Evolutionary conservation across 495 filamentous ascomycete genomes (phyloP).

Genomic region (Polyplosphaeria fusca): DNA sequence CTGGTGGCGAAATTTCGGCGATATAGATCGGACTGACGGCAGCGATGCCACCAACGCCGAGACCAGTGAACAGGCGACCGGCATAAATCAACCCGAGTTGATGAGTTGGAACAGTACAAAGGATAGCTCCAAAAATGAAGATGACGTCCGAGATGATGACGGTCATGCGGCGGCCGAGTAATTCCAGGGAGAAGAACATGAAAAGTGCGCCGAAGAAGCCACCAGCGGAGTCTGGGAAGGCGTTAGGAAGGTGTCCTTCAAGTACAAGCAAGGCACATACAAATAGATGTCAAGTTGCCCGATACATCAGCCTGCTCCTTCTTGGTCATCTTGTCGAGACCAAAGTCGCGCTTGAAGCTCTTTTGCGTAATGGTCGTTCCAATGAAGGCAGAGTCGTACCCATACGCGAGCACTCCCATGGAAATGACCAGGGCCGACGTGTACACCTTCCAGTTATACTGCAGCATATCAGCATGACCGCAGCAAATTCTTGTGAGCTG

Average conservation of each 20-base stretch:
- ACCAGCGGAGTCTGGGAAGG: slow-evolving; percentile 30
- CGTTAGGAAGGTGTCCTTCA: background rate
- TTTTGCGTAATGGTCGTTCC: slow-evolving; percentile 37
- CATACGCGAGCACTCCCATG: slow-evolving; percentile 32
- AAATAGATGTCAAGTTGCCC: slow-evolving; percentile 39
- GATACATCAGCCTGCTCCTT: slow-evolving; percentile 34
- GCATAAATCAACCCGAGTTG: slow-evolving; percentile 32
- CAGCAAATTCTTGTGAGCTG: background rate
- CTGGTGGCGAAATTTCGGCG: slow-evolving; percentile 35
- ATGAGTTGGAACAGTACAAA: slow-evolving; percentile 32
- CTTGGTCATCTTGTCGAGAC: slow-evolving; percentile 31
- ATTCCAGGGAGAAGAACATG: slow-evolving; percentile 40
- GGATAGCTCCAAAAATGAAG: slow-evolving; percentile 35
- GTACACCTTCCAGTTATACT: slow-evolving; percentile 39
- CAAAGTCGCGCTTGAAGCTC: slow-evolving; percentile 39
- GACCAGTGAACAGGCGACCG: slow-evolving; percentile 36
- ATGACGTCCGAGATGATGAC: slow-evolving; percentile 32
- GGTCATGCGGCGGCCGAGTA: slow-evolving; percentile 36
- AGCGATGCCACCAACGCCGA: slow-evolving; percentile 35
- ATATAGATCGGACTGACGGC: slow-evolving; percentile 37
- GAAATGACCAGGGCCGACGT: slow-evolving; percentile 29
- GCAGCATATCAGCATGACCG: slow-evolving; percentile 2
- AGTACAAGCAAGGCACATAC: slow-evolving; percentile 1
- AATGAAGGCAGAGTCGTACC: slow-evolving; percentile 38
- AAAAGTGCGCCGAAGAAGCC: slow-evolving; percentile 39